phyloP scores from a whole-genome alignment of 441 rosid genomes.

The Manihot esculenta region DNA sequence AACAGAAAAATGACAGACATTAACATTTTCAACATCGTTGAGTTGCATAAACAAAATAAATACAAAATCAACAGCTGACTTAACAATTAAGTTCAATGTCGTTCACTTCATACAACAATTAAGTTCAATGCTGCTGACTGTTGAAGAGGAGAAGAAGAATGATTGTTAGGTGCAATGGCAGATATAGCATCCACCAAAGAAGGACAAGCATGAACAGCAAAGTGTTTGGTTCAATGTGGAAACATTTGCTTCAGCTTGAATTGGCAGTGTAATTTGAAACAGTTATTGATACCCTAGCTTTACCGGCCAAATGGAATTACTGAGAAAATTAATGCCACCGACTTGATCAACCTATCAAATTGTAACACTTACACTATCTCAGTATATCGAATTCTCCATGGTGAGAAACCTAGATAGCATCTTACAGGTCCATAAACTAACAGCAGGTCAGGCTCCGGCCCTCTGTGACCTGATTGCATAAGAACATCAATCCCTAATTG shows the following conservation, averaged over 20 bases:
- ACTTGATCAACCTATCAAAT: slow-evolving; percentile 3
- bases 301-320: background rate
- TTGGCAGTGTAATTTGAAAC: background rate
- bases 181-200: background rate
- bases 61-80: background rate
- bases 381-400: slow-evolving; percentile 85
- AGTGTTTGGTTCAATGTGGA: background rate
- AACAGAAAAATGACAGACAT: background rate
- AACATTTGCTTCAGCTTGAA: background rate
- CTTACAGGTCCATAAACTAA: slow-evolving; percentile 84
- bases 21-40: background rate
- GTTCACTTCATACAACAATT: background rate
- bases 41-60: background rate
- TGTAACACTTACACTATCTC: slow-evolving; percentile 70
- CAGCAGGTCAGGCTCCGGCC: slow-evolving; percentile 74
- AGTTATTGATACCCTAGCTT: background rate
- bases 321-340: background rate
- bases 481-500: slow-evolving; percentile 20
- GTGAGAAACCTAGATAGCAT: slow-evolving; percentile 88
- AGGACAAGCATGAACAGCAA: background rate
- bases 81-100: background rate
- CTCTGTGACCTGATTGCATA: slow-evolving; percentile 52
- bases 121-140: too few species aligned
- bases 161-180: background rate
- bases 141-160: background rate